phyloP scores from a whole-genome alignment of 495 filamentous ascomycete genomes.

The Podospora pseudopauciseta region DNA sequence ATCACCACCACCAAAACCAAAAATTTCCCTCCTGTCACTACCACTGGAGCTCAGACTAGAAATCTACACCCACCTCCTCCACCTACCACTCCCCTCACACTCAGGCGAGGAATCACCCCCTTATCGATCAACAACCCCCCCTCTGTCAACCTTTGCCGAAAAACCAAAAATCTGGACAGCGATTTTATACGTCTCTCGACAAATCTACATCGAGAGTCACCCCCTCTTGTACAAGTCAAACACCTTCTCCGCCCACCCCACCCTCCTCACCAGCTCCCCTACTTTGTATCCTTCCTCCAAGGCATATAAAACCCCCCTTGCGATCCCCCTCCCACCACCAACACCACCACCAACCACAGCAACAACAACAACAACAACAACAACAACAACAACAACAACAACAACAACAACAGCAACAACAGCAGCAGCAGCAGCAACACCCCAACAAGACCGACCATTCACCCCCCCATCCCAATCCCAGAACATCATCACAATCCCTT shows the following conservation, averaged over 20 bases:
- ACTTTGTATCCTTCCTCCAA: neutral
- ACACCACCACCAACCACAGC: constrained; percentile 2
- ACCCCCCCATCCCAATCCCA: neutral
- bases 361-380: constrained; percentile 23
- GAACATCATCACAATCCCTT: neutral
- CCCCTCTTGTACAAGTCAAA: neutral
- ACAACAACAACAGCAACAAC: no score
- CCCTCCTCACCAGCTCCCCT: neutral
- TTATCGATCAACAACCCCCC: constrained; percentile 9
- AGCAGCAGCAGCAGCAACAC: no score
- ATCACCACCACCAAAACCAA: constrained; percentile 16
- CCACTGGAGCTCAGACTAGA: constrained; percentile 50
- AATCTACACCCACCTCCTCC: constrained; percentile 46
- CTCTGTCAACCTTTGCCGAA: neutral
- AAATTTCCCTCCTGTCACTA: constrained; percentile 39
- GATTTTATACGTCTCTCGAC: neutral
- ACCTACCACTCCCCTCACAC: constrained; percentile 26
- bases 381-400: no score
- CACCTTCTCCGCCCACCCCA: constrained; percentile 21
- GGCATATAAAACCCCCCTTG: neutral
- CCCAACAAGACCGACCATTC: no score
- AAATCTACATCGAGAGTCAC: neutral
- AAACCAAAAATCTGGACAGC: constrained; percentile 2
- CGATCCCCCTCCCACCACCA: neutral
- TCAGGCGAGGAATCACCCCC: neutral